Percentiles rank a stretch among this genome's conserved stretches.
Evolutionary conservation across 1,139 yeast species (phyloP).

Genomic region (Candida pseudocylindracea): DNA sequence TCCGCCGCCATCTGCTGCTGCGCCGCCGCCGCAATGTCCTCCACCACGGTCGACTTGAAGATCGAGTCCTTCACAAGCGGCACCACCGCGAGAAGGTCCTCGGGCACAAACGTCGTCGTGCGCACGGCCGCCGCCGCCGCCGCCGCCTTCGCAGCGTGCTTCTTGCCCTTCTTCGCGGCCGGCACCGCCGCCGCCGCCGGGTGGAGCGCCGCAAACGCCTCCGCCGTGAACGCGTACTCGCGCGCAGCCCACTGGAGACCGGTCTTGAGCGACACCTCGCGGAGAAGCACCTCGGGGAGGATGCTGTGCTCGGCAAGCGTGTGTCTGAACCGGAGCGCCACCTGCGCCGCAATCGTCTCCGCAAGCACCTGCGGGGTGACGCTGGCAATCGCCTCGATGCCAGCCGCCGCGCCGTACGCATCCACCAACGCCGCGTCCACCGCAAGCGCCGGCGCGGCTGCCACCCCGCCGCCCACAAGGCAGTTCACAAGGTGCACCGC

Average conservation of each 20-base stretch:
- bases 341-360: conserved; percentile 19
- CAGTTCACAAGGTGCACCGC: conserved; percentile 58
- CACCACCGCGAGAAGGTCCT: conserved; percentile 44
- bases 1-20: conserved; percentile 21
- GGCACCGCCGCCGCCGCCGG: conserved; percentile 2
- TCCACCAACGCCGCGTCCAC: conserved; percentile 18
- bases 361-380: conserved; percentile 35
- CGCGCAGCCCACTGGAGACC: background rate
- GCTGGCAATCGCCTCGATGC: conserved; percentile 12
- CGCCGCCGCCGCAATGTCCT: conserved; percentile 61
- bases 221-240: background rate
- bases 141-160: background rate
- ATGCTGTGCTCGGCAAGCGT: background rate
- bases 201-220: no score
- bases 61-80: conserved; percentile 59
- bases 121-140: conserved; percentile 4
- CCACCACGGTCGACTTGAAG: conserved; percentile 44
- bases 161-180: background rate
- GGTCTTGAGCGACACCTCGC: conserved; percentile 4
- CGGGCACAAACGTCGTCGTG: conserved; percentile 23
- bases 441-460: conserved; percentile 17
- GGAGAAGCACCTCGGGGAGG: conserved; percentile 9
- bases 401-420: conserved; percentile 12
- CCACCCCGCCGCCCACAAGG: conserved; percentile 30
- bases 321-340: background rate